phyloP scores from a whole-genome alignment of 257 asterid species.

The Nicotiana sylvestris region DNA sequence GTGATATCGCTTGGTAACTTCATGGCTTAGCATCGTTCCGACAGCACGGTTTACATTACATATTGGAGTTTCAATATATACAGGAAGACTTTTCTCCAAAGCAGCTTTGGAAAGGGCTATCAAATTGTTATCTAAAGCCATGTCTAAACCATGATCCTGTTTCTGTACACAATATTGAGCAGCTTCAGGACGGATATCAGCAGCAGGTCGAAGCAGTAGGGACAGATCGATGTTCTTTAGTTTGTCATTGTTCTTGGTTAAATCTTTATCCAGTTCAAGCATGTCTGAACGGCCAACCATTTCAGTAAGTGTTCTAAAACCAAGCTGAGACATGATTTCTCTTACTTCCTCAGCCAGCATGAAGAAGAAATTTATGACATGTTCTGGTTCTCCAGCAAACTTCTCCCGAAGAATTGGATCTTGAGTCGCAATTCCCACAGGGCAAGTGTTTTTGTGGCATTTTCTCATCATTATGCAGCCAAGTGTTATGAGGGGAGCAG shows the following conservation, averaged over 20 bases:
- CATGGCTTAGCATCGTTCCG: conserved; percentile 97
- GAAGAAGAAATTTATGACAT: conserved; percentile 94
- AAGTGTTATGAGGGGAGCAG: conserved; percentile 93
- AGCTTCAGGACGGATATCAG: conserved; percentile 96
- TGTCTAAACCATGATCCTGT: conserved; percentile 93
- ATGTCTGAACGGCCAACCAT: conserved; percentile 98
- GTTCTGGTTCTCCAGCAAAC: conserved; percentile 97
- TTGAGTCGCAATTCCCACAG: conserved; percentile 98
- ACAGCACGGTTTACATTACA: conserved; percentile 93
- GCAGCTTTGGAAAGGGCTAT: conserved; percentile 68
- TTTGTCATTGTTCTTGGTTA: conserved; percentile 71
- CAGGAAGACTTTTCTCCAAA: conserved; percentile 73
- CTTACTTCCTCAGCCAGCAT: conserved; percentile 97
- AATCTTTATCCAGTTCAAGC: conserved; percentile 81
- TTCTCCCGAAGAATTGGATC: conserved; percentile 94
- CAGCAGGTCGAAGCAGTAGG: conserved; percentile 87
- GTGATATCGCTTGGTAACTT: conserved; percentile 79
- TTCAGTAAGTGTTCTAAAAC: conserved; percentile 74
- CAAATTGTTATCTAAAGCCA: conserved; percentile 89
- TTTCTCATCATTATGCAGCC: conserved; percentile 99
- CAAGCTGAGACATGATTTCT: conserved; percentile 90
- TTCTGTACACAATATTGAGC: conserved; percentile 94
- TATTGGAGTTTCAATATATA: conserved; percentile 77
- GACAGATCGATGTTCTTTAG: conserved; percentile 84
- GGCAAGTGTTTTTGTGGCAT: conserved; percentile 98